A percentile compares a stretch with the other conserved stretches of the same genome.
Conservation (phyloP, 371 early-diverging fungal species). For the Saksenaea vasiformis region DNA sequence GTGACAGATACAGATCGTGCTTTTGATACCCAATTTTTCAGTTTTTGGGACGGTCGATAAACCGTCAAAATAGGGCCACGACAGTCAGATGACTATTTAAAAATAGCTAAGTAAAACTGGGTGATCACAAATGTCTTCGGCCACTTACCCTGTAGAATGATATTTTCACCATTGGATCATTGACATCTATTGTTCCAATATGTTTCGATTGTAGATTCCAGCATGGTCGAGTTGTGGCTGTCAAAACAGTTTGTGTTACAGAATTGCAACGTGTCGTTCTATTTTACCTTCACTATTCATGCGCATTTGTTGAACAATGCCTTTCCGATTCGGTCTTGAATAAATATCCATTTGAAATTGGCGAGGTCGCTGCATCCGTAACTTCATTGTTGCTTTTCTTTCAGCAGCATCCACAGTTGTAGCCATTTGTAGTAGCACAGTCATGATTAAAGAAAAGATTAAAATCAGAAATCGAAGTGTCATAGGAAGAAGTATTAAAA, state of each 20-base stretch:
- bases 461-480: not conserved
- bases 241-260: not conserved
- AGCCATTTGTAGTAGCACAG: not conserved
- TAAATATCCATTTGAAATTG: constrained; percentile 16
- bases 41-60: not conserved
- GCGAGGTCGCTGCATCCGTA: constrained; percentile 7
- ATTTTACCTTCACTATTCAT: constrained; percentile 10
- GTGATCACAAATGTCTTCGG: too few species aligned
- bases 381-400: not conserved
- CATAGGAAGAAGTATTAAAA: not conserved
- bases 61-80: constrained; percentile 7
- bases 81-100: constrained; percentile 9
- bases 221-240: not conserved
- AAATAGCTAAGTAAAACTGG: not conserved
- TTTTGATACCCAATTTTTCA: constrained; percentile 3
- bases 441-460: not conserved
- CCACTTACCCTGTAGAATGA: constrained; percentile 12
- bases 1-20: constrained; percentile 13
- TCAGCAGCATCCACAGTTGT: not conserved
- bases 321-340: constrained; percentile 13
- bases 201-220: constrained; percentile 14
- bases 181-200: constrained; percentile 10
- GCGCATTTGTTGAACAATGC: constrained; percentile 14
- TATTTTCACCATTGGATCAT: constrained; percentile 17
- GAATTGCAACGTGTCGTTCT: not conserved